A percentile compares a stretch with the other conserved stretches of the same genome.
Evolutionary conservation across 2,329 filamentous ascomycete genomes (phyloP).

Genomic region (Colletotrichum graminicola): DNA sequence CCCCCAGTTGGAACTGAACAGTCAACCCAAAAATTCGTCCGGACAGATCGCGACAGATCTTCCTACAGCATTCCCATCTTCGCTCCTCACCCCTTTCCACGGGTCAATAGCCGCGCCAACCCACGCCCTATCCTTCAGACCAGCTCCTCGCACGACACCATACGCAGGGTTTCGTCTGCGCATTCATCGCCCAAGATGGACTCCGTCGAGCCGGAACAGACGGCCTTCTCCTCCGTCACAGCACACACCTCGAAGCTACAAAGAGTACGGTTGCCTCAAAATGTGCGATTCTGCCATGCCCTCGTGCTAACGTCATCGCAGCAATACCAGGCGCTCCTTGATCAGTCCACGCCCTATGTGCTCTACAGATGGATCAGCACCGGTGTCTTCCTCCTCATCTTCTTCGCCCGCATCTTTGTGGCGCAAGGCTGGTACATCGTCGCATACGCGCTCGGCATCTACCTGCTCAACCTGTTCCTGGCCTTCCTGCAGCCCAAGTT

Average conservation of each 20-base stretch:
- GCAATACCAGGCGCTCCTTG: conserved; percentile 95
- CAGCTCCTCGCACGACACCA: neutral
- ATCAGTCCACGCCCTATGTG: conserved; percentile 91
- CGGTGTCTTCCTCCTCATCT: conserved; percentile 78
- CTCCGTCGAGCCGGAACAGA: conserved; percentile 86
- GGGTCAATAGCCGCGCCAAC: conserved; percentile 12
- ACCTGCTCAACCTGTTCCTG: conserved; percentile 98
- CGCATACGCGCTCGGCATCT: conserved; percentile 97
- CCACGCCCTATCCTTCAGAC: conserved; percentile 4
- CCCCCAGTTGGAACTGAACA: conserved; percentile 8
- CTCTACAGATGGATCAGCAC: conserved; percentile 92
- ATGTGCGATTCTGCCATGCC: neutral
- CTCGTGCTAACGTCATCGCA: conserved; percentile 55
- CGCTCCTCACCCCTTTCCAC: neutral
- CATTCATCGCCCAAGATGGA: conserved; percentile 72
- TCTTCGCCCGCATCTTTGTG: conserved; percentile 89
- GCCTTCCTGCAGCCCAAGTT: conserved; percentile 99
- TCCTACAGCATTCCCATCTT: conserved; percentile 14
- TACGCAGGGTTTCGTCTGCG: neutral
- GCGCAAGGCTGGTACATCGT: conserved; percentile 99
- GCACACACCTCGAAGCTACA: conserved; percentile 83
- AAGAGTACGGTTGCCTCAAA: conserved; percentile 66
- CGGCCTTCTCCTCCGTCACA: conserved; percentile 90
- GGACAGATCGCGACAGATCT: conserved; percentile 41
- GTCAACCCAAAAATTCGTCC: conserved; percentile 40